Conservation (phyloP, 495 filamentous ascomycete species). For the Penicillium fimorum region DNA sequence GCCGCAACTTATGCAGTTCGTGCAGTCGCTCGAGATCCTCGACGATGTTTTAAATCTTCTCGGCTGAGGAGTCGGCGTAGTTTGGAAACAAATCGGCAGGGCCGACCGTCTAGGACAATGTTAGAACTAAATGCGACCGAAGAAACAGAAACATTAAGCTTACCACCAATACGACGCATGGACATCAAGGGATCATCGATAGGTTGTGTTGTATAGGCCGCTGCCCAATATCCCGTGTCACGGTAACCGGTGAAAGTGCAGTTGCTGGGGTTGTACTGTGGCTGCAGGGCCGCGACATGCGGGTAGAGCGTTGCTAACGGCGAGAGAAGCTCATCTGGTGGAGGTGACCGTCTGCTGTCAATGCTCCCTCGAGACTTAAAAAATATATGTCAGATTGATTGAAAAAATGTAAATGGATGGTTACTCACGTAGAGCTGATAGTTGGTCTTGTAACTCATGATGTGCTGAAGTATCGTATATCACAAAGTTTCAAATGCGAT, state of each 20-base stretch:
- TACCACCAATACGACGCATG: constrained; percentile 31
- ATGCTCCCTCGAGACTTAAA: constrained; percentile 26
- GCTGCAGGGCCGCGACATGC: constrained; percentile 42
- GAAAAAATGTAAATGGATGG: not conserved
- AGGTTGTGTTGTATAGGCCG: constrained; percentile 34
- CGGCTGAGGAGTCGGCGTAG: constrained; percentile 35
- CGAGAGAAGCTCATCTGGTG: constrained; percentile 37
- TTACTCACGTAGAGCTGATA: constrained; percentile 44
- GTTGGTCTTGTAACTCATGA: constrained; percentile 47
- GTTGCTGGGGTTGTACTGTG: constrained; percentile 33
- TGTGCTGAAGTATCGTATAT: constrained; percentile 6
- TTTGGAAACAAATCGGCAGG: constrained; percentile 32
- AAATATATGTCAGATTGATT: not conserved
- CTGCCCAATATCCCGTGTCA: constrained; percentile 40
- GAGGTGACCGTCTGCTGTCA: constrained; percentile 28
- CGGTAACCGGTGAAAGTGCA: constrained; percentile 43
- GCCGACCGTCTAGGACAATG: constrained; percentile 17
- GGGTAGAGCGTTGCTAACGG: constrained; percentile 42
- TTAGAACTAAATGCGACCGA: not conserved
- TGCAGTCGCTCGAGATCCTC: constrained; percentile 21
- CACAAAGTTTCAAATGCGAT: constrained; percentile 1
- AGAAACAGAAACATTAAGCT: constrained; percentile 4
- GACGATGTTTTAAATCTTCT: constrained; percentile 29
- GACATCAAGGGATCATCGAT: constrained; percentile 19
- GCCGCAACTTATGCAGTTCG: constrained; percentile 3